These are phyloP conservation scores for Gracilariopsis chorda DNA, from an alignment of 23 red algal genomes.

Conservation along the genomic window DNA sequence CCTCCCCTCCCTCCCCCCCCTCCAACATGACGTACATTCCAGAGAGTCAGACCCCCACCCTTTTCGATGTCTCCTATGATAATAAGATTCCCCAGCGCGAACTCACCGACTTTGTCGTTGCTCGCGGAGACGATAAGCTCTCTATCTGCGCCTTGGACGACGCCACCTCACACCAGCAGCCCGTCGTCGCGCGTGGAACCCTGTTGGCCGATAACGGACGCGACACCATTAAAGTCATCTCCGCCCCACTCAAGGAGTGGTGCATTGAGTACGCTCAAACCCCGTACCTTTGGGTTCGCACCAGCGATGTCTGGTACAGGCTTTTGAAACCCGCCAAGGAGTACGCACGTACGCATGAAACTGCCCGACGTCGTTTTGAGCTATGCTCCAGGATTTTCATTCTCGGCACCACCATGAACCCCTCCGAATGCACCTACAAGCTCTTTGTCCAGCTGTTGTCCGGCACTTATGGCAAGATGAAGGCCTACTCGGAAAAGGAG, in stretches of 20 bases:
- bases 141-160: constrained; percentile 61
- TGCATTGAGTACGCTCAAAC: constrained; percentile 74
- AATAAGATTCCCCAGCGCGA: constrained; percentile 66
- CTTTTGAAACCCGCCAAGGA: constrained; percentile 64
- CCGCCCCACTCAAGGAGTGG: constrained; percentile 66
- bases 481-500: constrained; percentile 65
- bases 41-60: constrained; percentile 29
- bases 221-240: constrained; percentile 23
- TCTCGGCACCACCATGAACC: constrained; percentile 42
- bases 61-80: constrained; percentile 47
- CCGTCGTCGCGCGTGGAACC: constrained; percentile 40
- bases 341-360: constrained; percentile 52
- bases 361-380: constrained; percentile 67
- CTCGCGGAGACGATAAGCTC: constrained; percentile 49
- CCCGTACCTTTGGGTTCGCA: constrained; percentile 61
- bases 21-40: constrained; percentile 35
- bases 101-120: constrained; percentile 61
- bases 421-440: constrained; percentile 30
- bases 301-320: constrained; percentile 54
- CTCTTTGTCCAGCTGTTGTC: constrained; percentile 19
- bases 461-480: constrained; percentile 62
- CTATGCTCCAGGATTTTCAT: constrained; percentile 73
- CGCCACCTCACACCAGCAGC: not conserved
- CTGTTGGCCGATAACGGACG: not conserved
- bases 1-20: not conserved